These are phyloP conservation scores for Xylaria flabelliformis DNA, from an alignment of 495 filamentous ascomycete species.

Conservation along the genomic window DNA sequence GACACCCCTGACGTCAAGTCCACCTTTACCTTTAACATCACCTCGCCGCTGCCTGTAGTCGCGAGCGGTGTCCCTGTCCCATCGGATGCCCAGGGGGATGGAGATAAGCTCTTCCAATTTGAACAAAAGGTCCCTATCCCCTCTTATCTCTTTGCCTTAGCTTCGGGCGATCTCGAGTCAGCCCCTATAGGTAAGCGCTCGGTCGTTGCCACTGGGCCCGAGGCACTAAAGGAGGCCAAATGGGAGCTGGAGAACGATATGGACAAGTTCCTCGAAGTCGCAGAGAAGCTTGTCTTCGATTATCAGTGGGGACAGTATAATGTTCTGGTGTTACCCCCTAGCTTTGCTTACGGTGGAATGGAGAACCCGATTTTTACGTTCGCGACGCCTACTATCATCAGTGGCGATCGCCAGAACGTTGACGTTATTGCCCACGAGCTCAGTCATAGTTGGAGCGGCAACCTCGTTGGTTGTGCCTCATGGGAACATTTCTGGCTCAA, in stretches of 20 bases:
- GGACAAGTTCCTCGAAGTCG: constrained; percentile 86
- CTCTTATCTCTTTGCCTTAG: constrained; percentile 90
- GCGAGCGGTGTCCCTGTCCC: constrained; percentile 81
- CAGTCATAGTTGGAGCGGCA: constrained; percentile 90
- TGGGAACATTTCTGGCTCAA: constrained; percentile 86
- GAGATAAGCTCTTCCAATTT: constrained; percentile 75
- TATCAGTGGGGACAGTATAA: constrained; percentile 97
- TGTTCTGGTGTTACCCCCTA: constrained; percentile 85
- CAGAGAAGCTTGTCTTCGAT: constrained; percentile 86
- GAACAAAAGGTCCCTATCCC: constrained; percentile 90
- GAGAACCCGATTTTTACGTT: constrained; percentile 95
- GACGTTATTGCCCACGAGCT: constrained; percentile 98
- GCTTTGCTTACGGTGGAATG: constrained; percentile 91
- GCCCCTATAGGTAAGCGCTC: constrained; percentile 87
- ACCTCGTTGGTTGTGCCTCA: constrained; percentile 84
- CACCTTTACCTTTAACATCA: constrained; percentile 85
- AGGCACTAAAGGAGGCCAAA: constrained; percentile 81
- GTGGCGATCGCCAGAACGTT: constrained; percentile 89
- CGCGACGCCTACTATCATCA: constrained; percentile 90
- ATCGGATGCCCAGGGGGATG: constrained; percentile 52
- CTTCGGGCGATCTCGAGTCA: constrained; percentile 84
- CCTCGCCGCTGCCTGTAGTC: constrained; percentile 83
- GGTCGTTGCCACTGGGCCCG: constrained; percentile 82
- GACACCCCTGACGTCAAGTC: constrained; percentile 96
- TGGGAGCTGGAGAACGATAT: constrained; percentile 90